phyloP scores from a whole-genome alignment of 2,329 filamentous ascomycete species.

The Ophiocordyceps camponoti-saundersi region DNA sequence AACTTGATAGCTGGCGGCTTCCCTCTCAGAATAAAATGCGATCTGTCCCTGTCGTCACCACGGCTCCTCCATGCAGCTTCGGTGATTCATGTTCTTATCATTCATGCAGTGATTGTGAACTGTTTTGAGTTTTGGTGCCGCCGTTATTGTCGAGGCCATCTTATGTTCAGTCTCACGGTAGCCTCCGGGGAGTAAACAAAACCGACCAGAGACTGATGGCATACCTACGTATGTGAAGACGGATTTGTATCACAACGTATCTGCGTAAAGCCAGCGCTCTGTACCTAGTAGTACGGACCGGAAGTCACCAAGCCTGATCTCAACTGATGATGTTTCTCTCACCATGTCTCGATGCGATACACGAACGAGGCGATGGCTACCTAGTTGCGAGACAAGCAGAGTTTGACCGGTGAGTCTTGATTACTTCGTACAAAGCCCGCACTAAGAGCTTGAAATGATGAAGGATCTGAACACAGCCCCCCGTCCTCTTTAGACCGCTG shows the following conservation, averaged over 20 bases:
- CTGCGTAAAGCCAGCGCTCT: too few species aligned
- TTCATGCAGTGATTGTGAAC: neutral
- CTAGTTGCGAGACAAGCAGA: neutral
- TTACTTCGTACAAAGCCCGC: conserved; percentile 46
- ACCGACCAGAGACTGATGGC: too few species aligned
- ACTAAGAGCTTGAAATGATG: conserved; percentile 33
- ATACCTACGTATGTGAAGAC: too few species aligned
- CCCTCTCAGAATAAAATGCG: neutral
- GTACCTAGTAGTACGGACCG: neutral
- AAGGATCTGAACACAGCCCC: conserved; percentile 28
- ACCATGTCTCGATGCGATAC: too few species aligned
- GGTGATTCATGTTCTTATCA: neutral
- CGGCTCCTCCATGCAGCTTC: neutral
- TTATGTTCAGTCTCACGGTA: neutral
- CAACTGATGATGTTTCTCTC: too few species aligned
- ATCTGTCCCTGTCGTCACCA: neutral
- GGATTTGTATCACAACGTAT: too few species aligned
- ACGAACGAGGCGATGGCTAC: too few species aligned
- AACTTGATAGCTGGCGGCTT: neutral
- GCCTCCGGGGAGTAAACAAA: too few species aligned
- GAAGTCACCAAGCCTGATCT: neutral
- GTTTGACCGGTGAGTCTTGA: conserved; percentile 13
- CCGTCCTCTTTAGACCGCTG: neutral
- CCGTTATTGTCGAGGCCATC: neutral
- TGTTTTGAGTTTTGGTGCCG: neutral